Evolutionary conservation across 805 yeast genomes (phyloP), one percentile per base, ranked within the genome.

Genomic region (Metschnikowia sp.): DNA sequence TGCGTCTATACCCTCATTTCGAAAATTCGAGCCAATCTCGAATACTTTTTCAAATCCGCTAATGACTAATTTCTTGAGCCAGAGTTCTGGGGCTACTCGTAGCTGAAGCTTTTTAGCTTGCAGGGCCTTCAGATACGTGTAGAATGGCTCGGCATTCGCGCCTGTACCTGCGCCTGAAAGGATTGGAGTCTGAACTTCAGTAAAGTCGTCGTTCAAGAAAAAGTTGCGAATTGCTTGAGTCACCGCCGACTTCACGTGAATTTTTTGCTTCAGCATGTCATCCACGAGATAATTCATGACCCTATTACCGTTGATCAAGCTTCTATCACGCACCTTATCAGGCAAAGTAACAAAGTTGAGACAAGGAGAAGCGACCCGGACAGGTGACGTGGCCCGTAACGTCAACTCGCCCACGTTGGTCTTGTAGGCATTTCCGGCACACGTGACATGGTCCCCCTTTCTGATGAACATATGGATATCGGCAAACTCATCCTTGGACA

Each of bases 41-140:
- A 80, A 94, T 2, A 94, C 84, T 54, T 79, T 81, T 55, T 91
- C 96, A 58, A 91, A 81, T 1, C 99, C 99, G 8, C 88, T 77
- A 32, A 92, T 82, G 2, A 90, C 78, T 42, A 94, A 67, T 53
- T 86, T 78, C 61, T 94, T 94, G 46, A 94, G 75, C 97, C 97
- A 94, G 34, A 94, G 68, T 60, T 92, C 99, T 0, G 99, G 99
- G 0, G 99, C 97, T 2, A 94, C 92, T 37, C 99, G 70, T 39
- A 94, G 64, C 45, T 79, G 83, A 8, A 89, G 65, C 10, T 69
- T 68, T 1, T 55, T 59, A 2, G 51, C 51, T 15, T 68, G 69
- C 48, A 74, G 44, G 29, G 74, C 75, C 36, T 65, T 62, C 36
- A 76, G 64, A 2, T 26, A 31, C 1, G 97, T 89, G 1, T 59